Evolutionary conservation across 139 green algal genomes (phyloP).

Genomic region (Coelastrella sp.): DNA sequence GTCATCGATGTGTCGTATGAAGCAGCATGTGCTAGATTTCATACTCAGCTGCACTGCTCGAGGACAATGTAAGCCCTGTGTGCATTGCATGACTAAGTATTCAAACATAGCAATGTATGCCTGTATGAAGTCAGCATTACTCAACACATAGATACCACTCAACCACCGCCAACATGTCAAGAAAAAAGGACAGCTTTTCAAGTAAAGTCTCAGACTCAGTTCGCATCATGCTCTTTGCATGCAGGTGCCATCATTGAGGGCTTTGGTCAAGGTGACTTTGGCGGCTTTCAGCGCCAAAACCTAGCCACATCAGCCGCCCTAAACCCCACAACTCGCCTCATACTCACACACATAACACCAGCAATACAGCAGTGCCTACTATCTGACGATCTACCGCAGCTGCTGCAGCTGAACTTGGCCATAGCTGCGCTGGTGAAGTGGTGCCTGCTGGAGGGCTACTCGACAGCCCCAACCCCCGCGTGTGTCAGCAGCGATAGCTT

Average conservation of each 20-base stretch:
- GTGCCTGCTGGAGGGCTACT: not conserved
- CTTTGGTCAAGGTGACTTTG: not conserved
- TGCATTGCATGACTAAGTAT: too few relatives aligned
- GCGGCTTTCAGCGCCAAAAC: not conserved
- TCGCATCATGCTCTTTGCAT: not conserved
- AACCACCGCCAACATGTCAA: too few relatives aligned
- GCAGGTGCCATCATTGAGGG: not conserved
- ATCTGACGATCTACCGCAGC: not conserved
- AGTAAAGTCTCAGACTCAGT: too few relatives aligned
- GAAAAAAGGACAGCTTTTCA: too few relatives aligned
- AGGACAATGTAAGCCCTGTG: too few relatives aligned
- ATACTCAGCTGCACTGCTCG: too few relatives aligned
- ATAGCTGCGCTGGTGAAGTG: not conserved
- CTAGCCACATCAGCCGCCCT: not conserved
- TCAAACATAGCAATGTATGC: too few relatives aligned
- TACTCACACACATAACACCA: not conserved
- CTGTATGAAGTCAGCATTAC: too few relatives aligned
- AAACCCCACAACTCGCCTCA: not conserved
- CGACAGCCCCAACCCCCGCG: not conserved
- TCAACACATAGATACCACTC: too few relatives aligned
- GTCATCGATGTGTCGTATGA: too few relatives aligned
- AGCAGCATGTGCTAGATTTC: too few relatives aligned
- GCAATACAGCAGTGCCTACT: not conserved
- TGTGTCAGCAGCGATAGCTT: not conserved
- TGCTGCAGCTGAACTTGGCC: not conserved